Conservation (phyloP, 2,329 filamentous ascomycete species). For the Colletotrichum gloeosporioides region DNA sequence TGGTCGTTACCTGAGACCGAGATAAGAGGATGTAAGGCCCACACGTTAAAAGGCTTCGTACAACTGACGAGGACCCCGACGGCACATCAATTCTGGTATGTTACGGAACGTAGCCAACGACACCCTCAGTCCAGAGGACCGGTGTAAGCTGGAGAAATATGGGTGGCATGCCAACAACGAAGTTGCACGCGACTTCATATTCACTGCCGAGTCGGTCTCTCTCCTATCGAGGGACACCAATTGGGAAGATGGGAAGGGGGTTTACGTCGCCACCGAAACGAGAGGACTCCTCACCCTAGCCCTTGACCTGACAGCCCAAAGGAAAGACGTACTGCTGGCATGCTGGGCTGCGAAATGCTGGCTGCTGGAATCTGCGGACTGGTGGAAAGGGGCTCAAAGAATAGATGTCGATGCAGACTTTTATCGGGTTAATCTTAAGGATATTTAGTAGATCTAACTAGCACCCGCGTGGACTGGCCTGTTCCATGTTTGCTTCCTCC, state of each 20-base stretch:
- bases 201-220: background rate
- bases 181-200: background rate
- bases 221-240: background rate
- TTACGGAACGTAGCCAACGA: slow-evolving; percentile 11
- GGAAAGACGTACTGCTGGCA: background rate
- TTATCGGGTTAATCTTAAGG: background rate
- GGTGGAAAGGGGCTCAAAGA: background rate
- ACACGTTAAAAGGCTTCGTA: background rate
- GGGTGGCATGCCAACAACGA: slow-evolving; percentile 3
- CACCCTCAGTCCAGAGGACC: background rate
- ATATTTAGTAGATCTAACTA: background rate
- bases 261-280: background rate
- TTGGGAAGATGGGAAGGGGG: slow-evolving; percentile 3
- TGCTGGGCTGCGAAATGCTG: slow-evolving; percentile 1
- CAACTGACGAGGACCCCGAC: background rate
- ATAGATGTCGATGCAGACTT: background rate
- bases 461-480: background rate
- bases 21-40: slow-evolving; percentile 1
- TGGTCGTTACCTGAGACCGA: background rate
- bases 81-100: slow-evolving; percentile 21
- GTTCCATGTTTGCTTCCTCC: background rate
- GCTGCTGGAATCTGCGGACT: background rate
- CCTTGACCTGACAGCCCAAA: background rate
- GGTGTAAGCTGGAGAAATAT: background rate
- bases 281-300: background rate